Evolutionary conservation across 352 stramenopile species (phyloP), one percentile per base, ranked within the genome.

Genomic region (Blastocystis sp.): DNA sequence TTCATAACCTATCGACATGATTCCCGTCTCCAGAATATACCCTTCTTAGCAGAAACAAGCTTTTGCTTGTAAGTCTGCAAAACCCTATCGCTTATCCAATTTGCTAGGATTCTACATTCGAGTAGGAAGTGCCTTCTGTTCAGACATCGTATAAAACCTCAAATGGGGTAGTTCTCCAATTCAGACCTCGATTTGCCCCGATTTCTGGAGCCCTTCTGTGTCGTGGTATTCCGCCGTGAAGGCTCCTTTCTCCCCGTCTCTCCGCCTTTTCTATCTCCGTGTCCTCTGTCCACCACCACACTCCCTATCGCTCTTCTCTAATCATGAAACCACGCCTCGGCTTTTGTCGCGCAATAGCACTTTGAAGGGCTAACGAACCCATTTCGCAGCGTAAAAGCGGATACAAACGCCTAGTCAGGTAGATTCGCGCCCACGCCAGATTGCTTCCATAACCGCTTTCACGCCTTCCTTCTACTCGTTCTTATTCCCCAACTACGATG

Each of bases 11-110:
- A 71, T 19, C 26, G 0, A 62, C 13, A 13, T 63, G 50, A 62
- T 37, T 60, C 24, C 50, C 29, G 2, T 0, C n/a, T 41, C 4
- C 37, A 39, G n/a, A 33, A 41, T 39, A 35, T 79, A 96, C 94
- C 94, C 91, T 96, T 96, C 91, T 96, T 96, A 9, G 94, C 94
- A 63, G 92, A 93, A 59, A 95, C 93, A 29, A 91, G 92, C 90
- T 96, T 96, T 76, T 82, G 91, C 91, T 95, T 96, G 90, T 93
- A 96, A 41, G 92, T 94, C 55, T 94, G 95, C 90, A 96, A 91
- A 88, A 93, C 93, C 94, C 94, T 96, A 70, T 26, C 45, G 62
- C n/a, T 76, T 3, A 35, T 55, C 19, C 59, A 59, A 41, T 89
- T 10, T 62, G 45, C 26, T 19, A 29, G n/a, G 16, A 61, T 19